A percentile compares a stretch with the other conserved stretches of the same genome.
These are phyloP conservation scores for Xerocomus minutiporus DNA, from an alignment of 1,284 basidiomycete genomes.

Conservation along the genomic window DNA sequence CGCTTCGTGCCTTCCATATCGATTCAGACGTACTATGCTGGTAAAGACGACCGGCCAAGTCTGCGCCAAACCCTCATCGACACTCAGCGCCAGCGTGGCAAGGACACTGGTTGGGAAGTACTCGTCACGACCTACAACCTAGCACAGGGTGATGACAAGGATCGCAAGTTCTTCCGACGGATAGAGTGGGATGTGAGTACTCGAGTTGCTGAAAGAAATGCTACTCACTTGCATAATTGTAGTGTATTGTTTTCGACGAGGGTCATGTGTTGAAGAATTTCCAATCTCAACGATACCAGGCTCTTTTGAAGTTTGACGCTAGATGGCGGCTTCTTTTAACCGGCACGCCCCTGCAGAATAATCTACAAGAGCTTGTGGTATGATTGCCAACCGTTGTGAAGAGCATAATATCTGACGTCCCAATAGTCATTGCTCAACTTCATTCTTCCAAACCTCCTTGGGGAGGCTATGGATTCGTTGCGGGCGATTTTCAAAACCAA, in stretches of 20 bases:
- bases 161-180: conserved; percentile 88
- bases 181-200: conserved; percentile 85
- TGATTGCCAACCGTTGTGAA: conserved; percentile 31
- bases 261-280: conserved; percentile 97
- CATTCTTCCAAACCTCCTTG: conserved; percentile 90
- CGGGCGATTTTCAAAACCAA: conserved; percentile 97
- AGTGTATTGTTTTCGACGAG: conserved; percentile 93
- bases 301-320: conserved; percentile 80
- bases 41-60: conserved; percentile 80
- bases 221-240: conserved; percentile 9
- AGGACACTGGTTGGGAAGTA: conserved; percentile 78
- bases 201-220: background rate
- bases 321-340: conserved; percentile 92
- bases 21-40: conserved; percentile 92
- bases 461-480: conserved; percentile 69
- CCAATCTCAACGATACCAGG: conserved; percentile 90
- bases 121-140: conserved; percentile 96
- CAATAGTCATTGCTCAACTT: conserved; percentile 93
- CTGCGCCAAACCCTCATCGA: conserved; percentile 73
- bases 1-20: conserved; percentile 84
- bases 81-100: conserved; percentile 42
- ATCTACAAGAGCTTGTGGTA: conserved; percentile 92
- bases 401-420: conserved; percentile 8
- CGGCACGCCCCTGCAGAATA: conserved; percentile 92
- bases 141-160: conserved; percentile 81